phyloP scores from a whole-genome alignment of 2,329 filamentous ascomycete species.

The Sphaerulina vaccinii region DNA sequence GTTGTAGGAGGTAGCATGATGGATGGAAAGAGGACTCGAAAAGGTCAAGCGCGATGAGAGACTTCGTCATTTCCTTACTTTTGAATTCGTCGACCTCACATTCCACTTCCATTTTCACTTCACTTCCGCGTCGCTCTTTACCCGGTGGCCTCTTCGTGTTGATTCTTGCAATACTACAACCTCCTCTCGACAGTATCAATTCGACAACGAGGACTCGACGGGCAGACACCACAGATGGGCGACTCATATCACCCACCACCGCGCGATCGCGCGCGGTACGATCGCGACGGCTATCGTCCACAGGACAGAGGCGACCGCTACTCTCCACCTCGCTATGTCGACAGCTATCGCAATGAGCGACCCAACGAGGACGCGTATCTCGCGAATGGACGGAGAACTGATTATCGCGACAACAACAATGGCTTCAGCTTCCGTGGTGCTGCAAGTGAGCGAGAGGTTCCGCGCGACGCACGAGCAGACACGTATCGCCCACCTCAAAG shows the following conservation, averaged over 20 bases:
- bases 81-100: no score
- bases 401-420: slow-evolving; percentile 3
- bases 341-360: slow-evolving; percentile 9
- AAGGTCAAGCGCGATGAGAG: no score
- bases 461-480: slow-evolving; percentile 6
- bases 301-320: slow-evolving; percentile 6
- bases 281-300: slow-evolving; percentile 2
- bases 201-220: background rate
- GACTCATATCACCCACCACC: slow-evolving; percentile 16
- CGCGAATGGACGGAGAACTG: background rate
- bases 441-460: slow-evolving; percentile 11
- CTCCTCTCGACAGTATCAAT: background rate
- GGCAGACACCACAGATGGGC: slow-evolving; percentile 5
- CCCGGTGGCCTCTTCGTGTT: no score
- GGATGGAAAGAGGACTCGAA: no score
- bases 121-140: background rate
- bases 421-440: slow-evolving; percentile 32
- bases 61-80: no score
- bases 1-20: no score
- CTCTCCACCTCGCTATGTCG: slow-evolving; percentile 5
- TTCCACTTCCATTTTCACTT: background rate
- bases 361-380: background rate
- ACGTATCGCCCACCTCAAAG: slow-evolving; percentile 21
- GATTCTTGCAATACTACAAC: no score
- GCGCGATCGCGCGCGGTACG: no score